Evolutionary conservation across 1,284 basidiomycete species (phyloP).

Genomic region (Cystobasidium sp.): DNA sequence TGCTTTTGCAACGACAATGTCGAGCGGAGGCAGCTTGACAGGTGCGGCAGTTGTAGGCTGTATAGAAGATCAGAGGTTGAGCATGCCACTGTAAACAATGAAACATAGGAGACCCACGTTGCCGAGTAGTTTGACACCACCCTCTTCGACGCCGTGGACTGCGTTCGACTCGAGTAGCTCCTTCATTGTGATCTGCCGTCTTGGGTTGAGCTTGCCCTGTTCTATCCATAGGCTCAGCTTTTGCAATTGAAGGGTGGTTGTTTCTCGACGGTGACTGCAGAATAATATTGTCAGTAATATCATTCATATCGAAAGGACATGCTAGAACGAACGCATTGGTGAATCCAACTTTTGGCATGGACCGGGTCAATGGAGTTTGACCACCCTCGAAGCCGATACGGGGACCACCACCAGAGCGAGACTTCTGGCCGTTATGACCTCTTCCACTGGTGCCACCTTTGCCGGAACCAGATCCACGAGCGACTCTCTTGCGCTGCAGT

Average conservation of each 20-base stretch:
- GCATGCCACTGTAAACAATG: background rate
- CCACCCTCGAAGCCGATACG: slow-evolving; percentile 83
- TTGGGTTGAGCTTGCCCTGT: slow-evolving; percentile 75
- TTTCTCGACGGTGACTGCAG: slow-evolving; percentile 19
- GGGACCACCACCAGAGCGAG: slow-evolving; percentile 81
- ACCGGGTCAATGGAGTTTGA: slow-evolving; percentile 89
- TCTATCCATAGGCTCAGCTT: slow-evolving; percentile 74
- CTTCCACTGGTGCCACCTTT: slow-evolving; percentile 89
- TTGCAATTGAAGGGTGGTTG: slow-evolving; percentile 75
- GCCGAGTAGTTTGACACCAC: slow-evolving; percentile 86
- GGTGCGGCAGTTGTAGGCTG: slow-evolving; percentile 2
- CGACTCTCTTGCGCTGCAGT: slow-evolving; percentile 81
- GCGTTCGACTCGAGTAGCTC: slow-evolving; percentile 84
- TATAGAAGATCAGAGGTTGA: background rate
- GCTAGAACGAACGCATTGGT: slow-evolving; percentile 74
- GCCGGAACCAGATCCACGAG: slow-evolving; percentile 87
- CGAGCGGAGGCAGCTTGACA: slow-evolving; percentile 59
- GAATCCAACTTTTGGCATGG: slow-evolving; percentile 93
- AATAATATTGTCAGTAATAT: slow-evolving; percentile 4
- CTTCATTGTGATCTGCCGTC: slow-evolving; percentile 83
- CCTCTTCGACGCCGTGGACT: slow-evolving; percentile 79
- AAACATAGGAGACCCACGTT: slow-evolving; percentile 63
- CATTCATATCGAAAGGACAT: background rate
- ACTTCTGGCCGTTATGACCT: slow-evolving; percentile 95
- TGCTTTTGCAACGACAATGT: slow-evolving; percentile 82